Percentiles rank a stretch among this genome's conserved stretches.
Conservation (phyloP, 1,284 basidiomycete species). For the Waitea zeae region DNA sequence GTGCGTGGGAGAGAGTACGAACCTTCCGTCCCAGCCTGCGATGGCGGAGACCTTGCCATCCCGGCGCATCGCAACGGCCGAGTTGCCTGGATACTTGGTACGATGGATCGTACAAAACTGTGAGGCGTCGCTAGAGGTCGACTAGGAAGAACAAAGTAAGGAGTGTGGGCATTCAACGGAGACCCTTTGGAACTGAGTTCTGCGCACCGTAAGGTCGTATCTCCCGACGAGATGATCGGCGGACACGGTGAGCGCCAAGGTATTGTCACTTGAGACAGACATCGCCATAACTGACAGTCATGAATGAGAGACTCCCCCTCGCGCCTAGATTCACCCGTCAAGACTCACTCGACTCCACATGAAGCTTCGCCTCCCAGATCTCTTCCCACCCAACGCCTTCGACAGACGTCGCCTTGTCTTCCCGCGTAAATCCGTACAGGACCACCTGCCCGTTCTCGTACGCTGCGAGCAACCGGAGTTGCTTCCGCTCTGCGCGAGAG, state of each 20-base stretch:
- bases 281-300: constrained; percentile 80
- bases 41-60: constrained; percentile 65
- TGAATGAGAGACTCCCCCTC: constrained; percentile 1
- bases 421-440: constrained; percentile 32
- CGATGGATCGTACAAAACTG: constrained; percentile 22
- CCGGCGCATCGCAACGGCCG: constrained; percentile 52
- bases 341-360: constrained; percentile 61
- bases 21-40: constrained; percentile 85
- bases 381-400: constrained; percentile 60
- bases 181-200: constrained; percentile 3
- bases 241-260: constrained; percentile 61
- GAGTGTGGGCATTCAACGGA: not conserved
- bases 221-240: constrained; percentile 67
- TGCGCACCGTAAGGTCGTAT: constrained; percentile 41
- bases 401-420: constrained; percentile 29
- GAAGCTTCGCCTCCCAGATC: constrained; percentile 51
- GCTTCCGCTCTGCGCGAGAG: constrained; percentile 14
- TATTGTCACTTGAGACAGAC: constrained; percentile 41
- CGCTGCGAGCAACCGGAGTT: constrained; percentile 45
- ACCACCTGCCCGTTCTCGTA: constrained; percentile 74
- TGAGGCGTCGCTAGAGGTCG: no score
- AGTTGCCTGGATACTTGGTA: constrained; percentile 71
- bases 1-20: no score
- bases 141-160: no score
- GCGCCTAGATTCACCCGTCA: not conserved